A percentile compares a stretch with the other conserved stretches of the same genome.
These are phyloP conservation scores for Dovyalis caffra DNA, from an alignment of 345 rosid species.

Conservation along the genomic window DNA sequence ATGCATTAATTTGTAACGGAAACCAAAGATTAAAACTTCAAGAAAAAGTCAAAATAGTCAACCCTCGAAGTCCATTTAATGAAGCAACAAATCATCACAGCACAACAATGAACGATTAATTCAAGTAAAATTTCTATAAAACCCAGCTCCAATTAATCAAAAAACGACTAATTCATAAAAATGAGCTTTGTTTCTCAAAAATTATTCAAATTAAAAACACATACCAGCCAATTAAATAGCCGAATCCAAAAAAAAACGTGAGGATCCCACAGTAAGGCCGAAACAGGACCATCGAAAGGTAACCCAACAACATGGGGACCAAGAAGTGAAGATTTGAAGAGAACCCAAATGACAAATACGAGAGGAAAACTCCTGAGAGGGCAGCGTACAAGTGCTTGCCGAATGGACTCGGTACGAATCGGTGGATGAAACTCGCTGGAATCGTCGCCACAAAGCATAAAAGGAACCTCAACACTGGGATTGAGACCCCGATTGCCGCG, in stretches of 20 bases:
- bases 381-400: constrained; percentile 70
- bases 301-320: constrained; percentile 76
- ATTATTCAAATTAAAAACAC: neutral
- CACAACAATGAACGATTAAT: neutral
- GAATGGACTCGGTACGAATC: constrained; percentile 59
- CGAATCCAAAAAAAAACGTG: constrained; percentile 70
- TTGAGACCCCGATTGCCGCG: constrained; percentile 71
- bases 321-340: constrained; percentile 89
- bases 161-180: neutral
- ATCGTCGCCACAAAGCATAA: constrained; percentile 84
- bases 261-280: constrained; percentile 68
- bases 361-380: constrained; percentile 60
- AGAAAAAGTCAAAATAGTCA: neutral
- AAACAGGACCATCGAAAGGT: constrained; percentile 66
- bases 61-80: neutral
- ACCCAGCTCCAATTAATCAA: neutral
- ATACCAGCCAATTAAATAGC: constrained; percentile 92
- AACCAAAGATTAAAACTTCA: neutral
- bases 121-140: neutral
- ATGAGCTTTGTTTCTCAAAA: neutral
- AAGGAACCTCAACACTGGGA: constrained; percentile 81
- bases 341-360: constrained; percentile 79
- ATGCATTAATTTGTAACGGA: neutral
- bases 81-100: neutral
- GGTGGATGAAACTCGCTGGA: constrained; percentile 66